Conservation (phyloP, 1,284 basidiomycete genomes). For the Pseudozyma thailandica region DNA sequence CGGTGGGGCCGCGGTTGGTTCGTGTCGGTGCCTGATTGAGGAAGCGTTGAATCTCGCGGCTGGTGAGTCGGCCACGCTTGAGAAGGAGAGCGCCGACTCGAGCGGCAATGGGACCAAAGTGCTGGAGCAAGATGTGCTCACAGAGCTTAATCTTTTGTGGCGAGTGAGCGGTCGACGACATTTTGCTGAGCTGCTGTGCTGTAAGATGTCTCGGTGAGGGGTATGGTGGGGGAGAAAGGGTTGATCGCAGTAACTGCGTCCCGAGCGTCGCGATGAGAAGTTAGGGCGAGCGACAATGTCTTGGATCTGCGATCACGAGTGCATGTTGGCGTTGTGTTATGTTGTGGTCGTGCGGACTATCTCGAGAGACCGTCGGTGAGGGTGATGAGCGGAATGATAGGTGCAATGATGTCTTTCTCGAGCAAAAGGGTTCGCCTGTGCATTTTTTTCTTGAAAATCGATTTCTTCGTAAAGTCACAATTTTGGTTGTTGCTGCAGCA, state of each 20-base stretch:
- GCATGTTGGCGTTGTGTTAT: not conserved
- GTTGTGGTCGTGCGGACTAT: not conserved
- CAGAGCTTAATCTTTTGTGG: slow-evolving; percentile 72
- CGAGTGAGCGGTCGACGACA: slow-evolving; percentile 48
- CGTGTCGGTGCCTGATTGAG: slow-evolving; percentile 48
- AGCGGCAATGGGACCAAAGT: slow-evolving; percentile 80
- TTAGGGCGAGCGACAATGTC: not conserved
- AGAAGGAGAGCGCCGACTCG: slow-evolving; percentile 84
- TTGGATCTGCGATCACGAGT: slow-evolving; percentile 1
- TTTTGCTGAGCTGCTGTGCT: slow-evolving; percentile 2
- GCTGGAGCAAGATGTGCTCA: slow-evolving; percentile 78
- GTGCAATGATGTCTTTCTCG: slow-evolving; percentile 1
- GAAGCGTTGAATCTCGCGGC: slow-evolving; percentile 70
- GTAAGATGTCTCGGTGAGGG: not conserved
- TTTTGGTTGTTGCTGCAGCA: slow-evolving; percentile 4
- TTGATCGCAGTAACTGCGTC: not conserved
- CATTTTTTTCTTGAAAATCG: slow-evolving; percentile 10
- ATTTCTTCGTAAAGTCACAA: slow-evolving; percentile 34
- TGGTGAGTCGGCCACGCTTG: slow-evolving; percentile 81
- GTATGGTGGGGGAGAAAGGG: too few relatives aligned
- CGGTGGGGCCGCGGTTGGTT: slow-evolving; percentile 34
- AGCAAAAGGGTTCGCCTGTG: slow-evolving; percentile 3
- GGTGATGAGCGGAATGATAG: slow-evolving; percentile 4
- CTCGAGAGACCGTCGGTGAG: not conserved
- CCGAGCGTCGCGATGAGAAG: not conserved